Conservation (phyloP, 345 rosid species). For the Linum lewisii region DNA sequence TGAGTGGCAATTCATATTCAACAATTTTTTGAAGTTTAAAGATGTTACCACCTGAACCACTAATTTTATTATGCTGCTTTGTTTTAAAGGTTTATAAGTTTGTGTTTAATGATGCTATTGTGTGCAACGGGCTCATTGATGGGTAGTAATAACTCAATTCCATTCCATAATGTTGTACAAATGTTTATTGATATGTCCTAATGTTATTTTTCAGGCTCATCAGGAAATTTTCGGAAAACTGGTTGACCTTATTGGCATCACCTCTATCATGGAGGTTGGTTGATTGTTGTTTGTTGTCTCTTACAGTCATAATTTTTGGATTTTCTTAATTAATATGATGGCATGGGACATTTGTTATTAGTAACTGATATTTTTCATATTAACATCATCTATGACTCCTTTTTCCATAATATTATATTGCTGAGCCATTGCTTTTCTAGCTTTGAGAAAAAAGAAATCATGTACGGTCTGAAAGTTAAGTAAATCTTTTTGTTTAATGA, state of each 20-base stretch:
- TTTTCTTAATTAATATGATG: too few species aligned
- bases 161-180: neutral
- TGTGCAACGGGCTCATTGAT: neutral
- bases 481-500: too few species aligned
- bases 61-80: neutral
- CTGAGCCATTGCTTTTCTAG: too few species aligned
- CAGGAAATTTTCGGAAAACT: constrained; percentile 55
- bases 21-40: neutral
- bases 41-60: neutral
- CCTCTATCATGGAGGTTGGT: constrained; percentile 94
- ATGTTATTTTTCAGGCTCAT: constrained; percentile 50
- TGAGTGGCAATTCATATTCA: neutral
- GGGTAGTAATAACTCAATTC: neutral
- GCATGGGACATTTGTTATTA: too few species aligned
- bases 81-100: neutral
- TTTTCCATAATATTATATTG: too few species aligned
- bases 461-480: too few species aligned
- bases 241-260: constrained; percentile 84
- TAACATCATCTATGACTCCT: too few species aligned
- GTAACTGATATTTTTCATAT: too few species aligned
- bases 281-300: constrained; percentile 9
- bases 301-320: constrained; percentile 2
- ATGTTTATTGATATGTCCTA: constrained; percentile 8
- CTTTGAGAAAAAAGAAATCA: too few species aligned
- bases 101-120: too few species aligned